Evolutionary conservation across 2,329 filamentous ascomycete species (phyloP).

Genomic region (Trichophaea hybrida): DNA sequence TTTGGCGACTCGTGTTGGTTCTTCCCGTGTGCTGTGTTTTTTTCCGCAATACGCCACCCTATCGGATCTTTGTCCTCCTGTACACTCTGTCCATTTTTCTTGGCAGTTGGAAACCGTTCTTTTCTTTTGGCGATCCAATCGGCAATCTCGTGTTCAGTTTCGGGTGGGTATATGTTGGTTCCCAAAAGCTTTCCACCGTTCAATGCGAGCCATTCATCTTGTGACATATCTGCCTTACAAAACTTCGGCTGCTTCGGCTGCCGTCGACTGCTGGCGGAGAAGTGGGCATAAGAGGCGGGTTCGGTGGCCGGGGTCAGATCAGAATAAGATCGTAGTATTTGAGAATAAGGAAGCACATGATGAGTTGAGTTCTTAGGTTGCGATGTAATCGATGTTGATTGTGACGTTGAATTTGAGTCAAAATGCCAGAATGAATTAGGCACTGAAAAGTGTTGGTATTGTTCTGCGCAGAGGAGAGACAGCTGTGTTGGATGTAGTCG

Average conservation of each 20-base stretch:
- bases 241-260: neutral
- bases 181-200: constrained; percentile 21
- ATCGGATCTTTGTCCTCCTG: constrained; percentile 7
- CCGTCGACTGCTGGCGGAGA: neutral
- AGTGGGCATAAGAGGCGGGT: neutral
- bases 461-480: neutral
- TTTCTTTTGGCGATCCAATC: constrained; percentile 18
- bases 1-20: neutral
- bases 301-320: neutral
- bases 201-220: constrained; percentile 15
- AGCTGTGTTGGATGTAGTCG: neutral
- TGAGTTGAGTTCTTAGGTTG: neutral
- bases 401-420: neutral
- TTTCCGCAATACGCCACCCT: neutral
- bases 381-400: neutral
- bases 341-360: neutral
- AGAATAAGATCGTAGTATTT: neutral
- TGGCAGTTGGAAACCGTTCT: constrained; percentile 14
- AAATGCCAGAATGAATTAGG: constrained; percentile 8
- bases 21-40: neutral
- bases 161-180: constrained; percentile 18
- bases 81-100: constrained; percentile 6
- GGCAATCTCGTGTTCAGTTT: constrained; percentile 19
- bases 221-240: constrained; percentile 15
- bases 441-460: neutral